Percentiles rank a stretch among this genome's conserved stretches.
Evolutionary conservation across 2,329 filamentous ascomycete genomes (phyloP).

Genomic region (Claviceps arundinis): DNA sequence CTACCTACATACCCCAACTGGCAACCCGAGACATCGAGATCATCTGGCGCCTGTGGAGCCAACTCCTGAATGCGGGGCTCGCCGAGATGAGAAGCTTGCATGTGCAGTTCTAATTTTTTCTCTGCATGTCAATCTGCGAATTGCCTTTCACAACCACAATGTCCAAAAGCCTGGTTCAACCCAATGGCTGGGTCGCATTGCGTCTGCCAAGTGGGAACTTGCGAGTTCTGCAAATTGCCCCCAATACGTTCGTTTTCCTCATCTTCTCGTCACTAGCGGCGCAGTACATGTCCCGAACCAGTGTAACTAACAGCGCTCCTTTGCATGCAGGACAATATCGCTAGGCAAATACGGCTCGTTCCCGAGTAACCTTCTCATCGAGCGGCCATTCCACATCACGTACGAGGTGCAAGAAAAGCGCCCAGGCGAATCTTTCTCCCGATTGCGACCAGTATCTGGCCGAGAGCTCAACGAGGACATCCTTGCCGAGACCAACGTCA

Average conservation of each 20-base stretch:
- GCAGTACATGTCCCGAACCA: background rate
- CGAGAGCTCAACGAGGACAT: conserved; percentile 75
- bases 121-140: background rate
- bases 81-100: background rate
- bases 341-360: conserved; percentile 90
- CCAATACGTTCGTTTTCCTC: conserved; percentile 39
- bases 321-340: conserved; percentile 55
- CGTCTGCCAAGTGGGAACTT: conserved; percentile 45
- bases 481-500: conserved; percentile 32
- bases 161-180: conserved; percentile 26
- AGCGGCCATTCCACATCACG: conserved; percentile 82
- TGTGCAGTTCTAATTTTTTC: background rate
- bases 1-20: too few relatives aligned
- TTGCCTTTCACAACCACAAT: conserved; percentile 9
- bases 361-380: conserved; percentile 75
- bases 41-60: background rate
- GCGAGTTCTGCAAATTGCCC: conserved; percentile 42
- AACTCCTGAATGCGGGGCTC: background rate
- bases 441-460: conserved; percentile 65
- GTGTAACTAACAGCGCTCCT: conserved; percentile 11
- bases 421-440: conserved; percentile 49
- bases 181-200: conserved; percentile 47
- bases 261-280: background rate
- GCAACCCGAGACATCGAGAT: too few relatives aligned
- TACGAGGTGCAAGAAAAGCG: conserved; percentile 73